phyloP scores from a whole-genome alignment of 768 basidiomycete genomes.

The Russula olivacea region DNA sequence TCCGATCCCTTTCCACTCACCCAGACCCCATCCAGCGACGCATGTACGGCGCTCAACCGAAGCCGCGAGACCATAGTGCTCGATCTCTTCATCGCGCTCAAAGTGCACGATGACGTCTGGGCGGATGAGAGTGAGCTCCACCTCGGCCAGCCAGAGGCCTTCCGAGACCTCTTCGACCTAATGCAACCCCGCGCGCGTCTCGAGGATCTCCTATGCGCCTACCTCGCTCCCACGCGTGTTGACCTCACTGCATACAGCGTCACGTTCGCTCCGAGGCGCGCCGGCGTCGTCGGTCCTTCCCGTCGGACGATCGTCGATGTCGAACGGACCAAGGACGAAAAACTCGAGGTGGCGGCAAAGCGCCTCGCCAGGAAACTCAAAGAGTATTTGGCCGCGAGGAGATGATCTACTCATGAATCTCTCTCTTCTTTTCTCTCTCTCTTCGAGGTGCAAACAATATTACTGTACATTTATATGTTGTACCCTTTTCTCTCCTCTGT shows the following conservation, averaged over 20 bases:
- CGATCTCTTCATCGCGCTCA: conserved; percentile 74
- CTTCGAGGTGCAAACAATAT: neutral
- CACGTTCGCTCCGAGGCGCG: conserved; percentile 13
- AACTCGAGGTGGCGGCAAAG: conserved; percentile 27
- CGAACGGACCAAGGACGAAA: conserved; percentile 24
- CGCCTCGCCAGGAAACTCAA: conserved; percentile 19
- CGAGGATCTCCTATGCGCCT: conserved; percentile 62
- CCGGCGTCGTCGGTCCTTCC: conserved; percentile 16
- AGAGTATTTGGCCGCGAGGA: conserved; percentile 5
- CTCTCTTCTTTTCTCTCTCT: neutral
- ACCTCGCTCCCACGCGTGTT: conserved; percentile 39
- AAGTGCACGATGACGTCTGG: conserved; percentile 75
- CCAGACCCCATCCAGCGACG: conserved; percentile 15
- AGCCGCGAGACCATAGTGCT: conserved; percentile 73
- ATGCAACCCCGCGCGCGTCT: conserved; percentile 65
- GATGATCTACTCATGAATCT: neutral
- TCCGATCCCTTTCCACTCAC: conserved; percentile 63
- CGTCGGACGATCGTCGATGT: conserved; percentile 23
- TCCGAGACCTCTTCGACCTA: conserved; percentile 74
- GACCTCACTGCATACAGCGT: conserved; percentile 19
- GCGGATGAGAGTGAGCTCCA: conserved; percentile 69
- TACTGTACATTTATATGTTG: neutral
- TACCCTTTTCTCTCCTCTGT: neutral
- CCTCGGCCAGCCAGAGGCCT: conserved; percentile 67
- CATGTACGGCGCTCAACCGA: conserved; percentile 35